phyloP scores from a whole-genome alignment of 2,329 filamentous ascomycete genomes.

The Aspergillus flavus region DNA sequence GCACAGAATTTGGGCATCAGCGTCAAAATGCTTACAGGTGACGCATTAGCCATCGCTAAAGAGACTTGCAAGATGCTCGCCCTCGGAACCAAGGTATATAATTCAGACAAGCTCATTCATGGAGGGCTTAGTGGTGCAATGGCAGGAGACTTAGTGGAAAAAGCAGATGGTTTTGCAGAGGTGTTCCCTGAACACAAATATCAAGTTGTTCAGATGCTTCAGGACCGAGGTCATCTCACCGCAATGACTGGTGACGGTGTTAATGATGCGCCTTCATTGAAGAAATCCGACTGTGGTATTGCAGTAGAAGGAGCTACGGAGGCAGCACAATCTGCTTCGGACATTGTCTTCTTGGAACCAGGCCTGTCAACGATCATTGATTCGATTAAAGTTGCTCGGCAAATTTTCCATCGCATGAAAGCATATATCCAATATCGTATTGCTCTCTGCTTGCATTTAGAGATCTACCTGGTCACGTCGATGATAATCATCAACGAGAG shows the following conservation, averaged over 20 bases:
- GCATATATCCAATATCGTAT: constrained; percentile 78
- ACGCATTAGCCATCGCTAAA: constrained; percentile 77
- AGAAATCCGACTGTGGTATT: constrained; percentile 75
- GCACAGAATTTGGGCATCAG: constrained; percentile 74
- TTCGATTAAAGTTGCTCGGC: constrained; percentile 72
- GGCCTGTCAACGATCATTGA: constrained; percentile 72
- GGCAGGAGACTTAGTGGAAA: constrained; percentile 74
- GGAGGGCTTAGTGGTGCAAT: constrained; percentile 72
- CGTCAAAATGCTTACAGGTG: constrained; percentile 81
- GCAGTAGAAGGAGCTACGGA: constrained; percentile 73
- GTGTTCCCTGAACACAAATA: constrained; percentile 78
- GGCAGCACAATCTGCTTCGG: constrained; percentile 71
- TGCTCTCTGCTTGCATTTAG: constrained; percentile 71
- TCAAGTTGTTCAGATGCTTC: constrained; percentile 74
- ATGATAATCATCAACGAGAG: constrained; percentile 83
- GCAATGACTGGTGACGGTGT: constrained; percentile 78
- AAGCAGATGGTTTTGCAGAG: constrained; percentile 73
- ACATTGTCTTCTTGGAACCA: constrained; percentile 74
- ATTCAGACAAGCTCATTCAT: constrained; percentile 76
- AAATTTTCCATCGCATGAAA: constrained; percentile 80
- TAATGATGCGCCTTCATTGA: constrained; percentile 73
- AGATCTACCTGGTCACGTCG: constrained; percentile 74
- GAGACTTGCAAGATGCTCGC: constrained; percentile 82
- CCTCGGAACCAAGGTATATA: constrained; percentile 78
- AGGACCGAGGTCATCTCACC: constrained; percentile 71